phyloP scores from a whole-genome alignment of 2,329 filamentous ascomycete species.

The Apiospora pterosperma region DNA sequence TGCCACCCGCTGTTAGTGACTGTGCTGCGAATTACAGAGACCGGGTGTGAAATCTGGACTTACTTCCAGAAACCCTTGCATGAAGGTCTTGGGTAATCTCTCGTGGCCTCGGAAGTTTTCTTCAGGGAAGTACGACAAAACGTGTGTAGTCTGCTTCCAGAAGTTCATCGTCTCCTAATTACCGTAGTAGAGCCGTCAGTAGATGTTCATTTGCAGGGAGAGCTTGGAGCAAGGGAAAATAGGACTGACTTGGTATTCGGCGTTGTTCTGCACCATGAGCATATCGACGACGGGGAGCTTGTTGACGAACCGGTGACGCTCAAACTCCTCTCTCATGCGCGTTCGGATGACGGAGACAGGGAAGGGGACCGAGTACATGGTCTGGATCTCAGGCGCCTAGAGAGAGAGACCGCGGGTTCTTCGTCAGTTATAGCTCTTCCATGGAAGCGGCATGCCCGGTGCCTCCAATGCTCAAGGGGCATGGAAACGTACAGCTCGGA shows the following conservation, averaged over 20 bases:
- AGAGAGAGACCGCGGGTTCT: background rate
- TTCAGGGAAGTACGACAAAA: slow-evolving; percentile 94
- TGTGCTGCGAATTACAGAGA: slow-evolving; percentile 2
- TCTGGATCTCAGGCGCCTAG: slow-evolving; percentile 93
- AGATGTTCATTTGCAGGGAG: background rate
- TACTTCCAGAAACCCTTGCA: slow-evolving; percentile 93
- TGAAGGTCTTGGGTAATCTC: slow-evolving; percentile 83
- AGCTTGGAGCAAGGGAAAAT: too few species aligned
- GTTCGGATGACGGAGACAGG: slow-evolving; percentile 85
- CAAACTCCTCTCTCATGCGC: slow-evolving; percentile 94
- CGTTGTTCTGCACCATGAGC: slow-evolving; percentile 83
- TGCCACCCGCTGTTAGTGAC: slow-evolving; percentile 19
- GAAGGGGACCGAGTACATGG: slow-evolving; percentile 91
- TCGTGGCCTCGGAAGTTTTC: slow-evolving; percentile 75
- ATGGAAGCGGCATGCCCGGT: background rate
- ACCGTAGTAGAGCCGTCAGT: background rate
- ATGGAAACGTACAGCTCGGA: slow-evolving; percentile 77
- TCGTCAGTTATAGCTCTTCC: background rate
- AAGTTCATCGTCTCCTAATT: slow-evolving; percentile 96
- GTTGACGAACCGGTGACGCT: slow-evolving; percentile 89
- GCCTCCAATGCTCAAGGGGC: background rate
- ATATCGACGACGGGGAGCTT: slow-evolving; percentile 87
- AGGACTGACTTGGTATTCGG: slow-evolving; percentile 79
- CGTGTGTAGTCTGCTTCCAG: slow-evolving; percentile 95
- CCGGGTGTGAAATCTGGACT: slow-evolving; percentile 26